Evolutionary conservation across 2,329 filamentous ascomycete species (phyloP).

Genomic region (Botrytis paeoniae): DNA sequence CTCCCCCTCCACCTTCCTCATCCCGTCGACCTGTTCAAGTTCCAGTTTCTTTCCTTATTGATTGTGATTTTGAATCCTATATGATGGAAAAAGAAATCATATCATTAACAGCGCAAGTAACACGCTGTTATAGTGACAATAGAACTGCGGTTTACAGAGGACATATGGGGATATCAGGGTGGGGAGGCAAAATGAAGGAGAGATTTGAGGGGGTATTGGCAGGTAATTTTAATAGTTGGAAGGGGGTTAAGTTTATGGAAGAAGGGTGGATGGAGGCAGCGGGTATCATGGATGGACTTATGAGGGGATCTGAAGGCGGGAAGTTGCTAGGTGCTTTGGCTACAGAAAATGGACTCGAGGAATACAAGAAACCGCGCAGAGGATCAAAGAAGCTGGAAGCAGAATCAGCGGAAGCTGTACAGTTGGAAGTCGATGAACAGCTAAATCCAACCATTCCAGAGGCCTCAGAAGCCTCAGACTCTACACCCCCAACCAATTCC

Average conservation of each 20-base stretch:
- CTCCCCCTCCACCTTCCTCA: conserved; percentile 8
- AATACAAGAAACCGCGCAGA: conserved; percentile 2
- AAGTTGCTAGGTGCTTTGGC: conserved; percentile 50
- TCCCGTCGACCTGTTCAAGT: conserved; percentile 49
- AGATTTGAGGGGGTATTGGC: conserved; percentile 75
- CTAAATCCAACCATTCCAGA: neutral
- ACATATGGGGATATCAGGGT: conserved; percentile 75
- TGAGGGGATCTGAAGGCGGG: conserved; percentile 58
- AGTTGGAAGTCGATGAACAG: neutral
- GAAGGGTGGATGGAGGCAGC: conserved; percentile 72
- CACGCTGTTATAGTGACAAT: conserved; percentile 87
- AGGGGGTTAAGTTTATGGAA: conserved; percentile 68
- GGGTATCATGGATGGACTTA: conserved; percentile 61
- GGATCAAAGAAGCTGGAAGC: neutral
- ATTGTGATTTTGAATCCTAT: conserved; percentile 87
- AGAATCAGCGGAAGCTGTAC: neutral
- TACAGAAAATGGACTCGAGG: conserved; percentile 15
- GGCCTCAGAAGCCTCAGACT: neutral
- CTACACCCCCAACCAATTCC: conserved; percentile 71
- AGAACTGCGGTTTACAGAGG: conserved; percentile 62
- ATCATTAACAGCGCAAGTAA: conserved; percentile 80
- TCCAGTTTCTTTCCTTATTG: conserved; percentile 77
- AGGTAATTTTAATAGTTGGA: conserved; percentile 75
- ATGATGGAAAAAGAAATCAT: conserved; percentile 86
- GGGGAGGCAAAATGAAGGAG: conserved; percentile 69